Evolutionary conservation across 1,284 basidiomycete genomes (phyloP), one percentile per base, ranked within the genome.

Genomic region (Rhodofomes roseus): DNA sequence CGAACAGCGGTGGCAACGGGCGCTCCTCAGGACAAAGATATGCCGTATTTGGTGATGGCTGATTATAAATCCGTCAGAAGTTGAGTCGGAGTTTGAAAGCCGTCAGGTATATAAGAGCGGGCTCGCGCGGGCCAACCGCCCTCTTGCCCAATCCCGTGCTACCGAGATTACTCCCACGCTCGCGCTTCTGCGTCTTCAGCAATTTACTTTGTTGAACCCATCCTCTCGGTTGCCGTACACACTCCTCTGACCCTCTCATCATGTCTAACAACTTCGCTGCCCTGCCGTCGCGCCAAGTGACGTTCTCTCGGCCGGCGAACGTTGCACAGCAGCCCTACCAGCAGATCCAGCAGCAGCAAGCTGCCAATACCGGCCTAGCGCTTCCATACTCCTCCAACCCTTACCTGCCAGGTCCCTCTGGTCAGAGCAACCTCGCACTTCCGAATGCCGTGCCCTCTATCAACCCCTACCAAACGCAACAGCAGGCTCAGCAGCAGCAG

Each of bases 281-380:
- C 41, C 79, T 91, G 60, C 88, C 88, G 62, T 82, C 89, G 62
- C 89, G 89, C 68, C 89, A 87, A 69, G 81, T 91, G 66, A 89
- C 83, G 53, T 90, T 91, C 72, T 87, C 85, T 62, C 82, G 88
- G 61, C 76, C 86, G 53, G 83, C 81, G 60, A 70, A 71, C 53
- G 69, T 70, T 53, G 69, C 60, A n/a, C 79, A 79, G 56, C 72
- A 77, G 16, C 74, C 79, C 46, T 72, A 74, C 36, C 74, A 76
- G 61, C 76, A 74, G 50, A 70, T 71, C 40, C 71, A 69, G 48
- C 71, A 71, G 55, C 70, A 69, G 43, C 74, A 74, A 41, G 54
- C 69, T 0, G 80, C 79, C 11, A 62, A 62, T 27, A 70, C 64
- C 57, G 73, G 79, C 64, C 69, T 84, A 59, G 73, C 86, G 5